These are phyloP conservation scores for Endoconidiophora laricicola DNA, from an alignment of 2,329 filamentous ascomycete species.

Conservation along the genomic window DNA sequence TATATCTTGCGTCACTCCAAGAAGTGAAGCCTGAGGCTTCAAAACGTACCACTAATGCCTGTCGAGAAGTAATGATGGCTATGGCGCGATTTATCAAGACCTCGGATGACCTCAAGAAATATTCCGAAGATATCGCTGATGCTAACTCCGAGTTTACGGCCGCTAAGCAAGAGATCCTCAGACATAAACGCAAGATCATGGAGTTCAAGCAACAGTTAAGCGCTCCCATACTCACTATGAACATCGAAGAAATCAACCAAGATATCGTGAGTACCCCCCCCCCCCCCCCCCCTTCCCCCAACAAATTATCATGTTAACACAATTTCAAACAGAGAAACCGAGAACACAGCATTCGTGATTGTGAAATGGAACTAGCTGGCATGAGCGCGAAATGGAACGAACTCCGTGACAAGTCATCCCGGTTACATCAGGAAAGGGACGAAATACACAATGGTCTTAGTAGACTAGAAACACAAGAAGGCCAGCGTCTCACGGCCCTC, in stretches of 20 bases:
- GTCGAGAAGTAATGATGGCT: neutral
- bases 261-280: conserved; percentile 41
- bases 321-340: conserved; percentile 20
- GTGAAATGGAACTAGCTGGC: conserved; percentile 26
- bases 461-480: conserved; percentile 54
- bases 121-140: conserved; percentile 11
- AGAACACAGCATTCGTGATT: conserved; percentile 38
- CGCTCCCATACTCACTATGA: conserved; percentile 48
- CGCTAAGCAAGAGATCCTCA: conserved; percentile 10
- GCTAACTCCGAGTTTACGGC: conserved; percentile 19
- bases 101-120: neutral
- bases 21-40: neutral
- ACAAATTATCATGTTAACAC: conserved; percentile 16
- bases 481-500: conserved; percentile 55
- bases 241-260: conserved; percentile 53
- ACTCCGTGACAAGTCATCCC: conserved; percentile 25
- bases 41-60: neutral
- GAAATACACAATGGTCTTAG: conserved; percentile 32
- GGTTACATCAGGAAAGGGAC: conserved; percentile 18
- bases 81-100: neutral
- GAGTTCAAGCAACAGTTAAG: conserved; percentile 37
- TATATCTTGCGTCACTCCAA: conserved; percentile 1
- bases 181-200: conserved; percentile 20
- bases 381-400: conserved; percentile 16
- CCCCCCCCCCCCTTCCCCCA: neutral